Percentiles rank a stretch among this genome's conserved stretches.
Evolutionary conservation across 371 early-diverging fungal species (phyloP).

Genomic region (Syncephalastrum racemosum): DNA sequence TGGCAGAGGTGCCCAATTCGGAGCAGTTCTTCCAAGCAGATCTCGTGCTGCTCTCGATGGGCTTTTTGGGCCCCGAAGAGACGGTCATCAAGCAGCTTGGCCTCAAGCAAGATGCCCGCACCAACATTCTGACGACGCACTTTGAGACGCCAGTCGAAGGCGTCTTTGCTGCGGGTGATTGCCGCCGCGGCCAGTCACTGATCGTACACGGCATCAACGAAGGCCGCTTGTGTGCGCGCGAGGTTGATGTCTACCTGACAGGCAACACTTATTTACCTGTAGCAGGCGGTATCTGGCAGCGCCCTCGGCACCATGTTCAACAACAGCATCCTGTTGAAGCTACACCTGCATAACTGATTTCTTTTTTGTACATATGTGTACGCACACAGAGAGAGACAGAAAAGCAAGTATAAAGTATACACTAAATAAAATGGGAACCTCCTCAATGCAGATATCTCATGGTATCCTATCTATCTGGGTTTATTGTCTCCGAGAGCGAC

Average conservation of each 20-base stretch:
- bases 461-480: too few relatives aligned
- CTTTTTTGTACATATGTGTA: background rate
- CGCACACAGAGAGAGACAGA: too few relatives aligned
- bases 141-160: constrained; percentile 72
- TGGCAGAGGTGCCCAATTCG: constrained; percentile 83
- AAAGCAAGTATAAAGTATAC: too few relatives aligned
- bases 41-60: constrained; percentile 92
- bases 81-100: constrained; percentile 74
- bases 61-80: constrained; percentile 95
- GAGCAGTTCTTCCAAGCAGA: constrained; percentile 88
- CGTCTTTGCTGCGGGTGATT: constrained; percentile 96
- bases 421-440: too few relatives aligned
- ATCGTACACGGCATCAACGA: constrained; percentile 98
- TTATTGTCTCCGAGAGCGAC: too few relatives aligned
- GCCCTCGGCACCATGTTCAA: constrained; percentile 13
- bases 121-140: constrained; percentile 54
- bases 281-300: constrained; percentile 66
- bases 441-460: too few relatives aligned
- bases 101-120: constrained; percentile 72
- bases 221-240: constrained; percentile 93
- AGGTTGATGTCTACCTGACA: constrained; percentile 82
- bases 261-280: constrained; percentile 72
- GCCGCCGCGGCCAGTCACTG: constrained; percentile 91
- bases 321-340: constrained; percentile 2
- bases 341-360: constrained; percentile 3